Base-by-base conservation (phyloP, 2,329 filamentous ascomycete genomes). In the Diaporthe eres region DNA sequence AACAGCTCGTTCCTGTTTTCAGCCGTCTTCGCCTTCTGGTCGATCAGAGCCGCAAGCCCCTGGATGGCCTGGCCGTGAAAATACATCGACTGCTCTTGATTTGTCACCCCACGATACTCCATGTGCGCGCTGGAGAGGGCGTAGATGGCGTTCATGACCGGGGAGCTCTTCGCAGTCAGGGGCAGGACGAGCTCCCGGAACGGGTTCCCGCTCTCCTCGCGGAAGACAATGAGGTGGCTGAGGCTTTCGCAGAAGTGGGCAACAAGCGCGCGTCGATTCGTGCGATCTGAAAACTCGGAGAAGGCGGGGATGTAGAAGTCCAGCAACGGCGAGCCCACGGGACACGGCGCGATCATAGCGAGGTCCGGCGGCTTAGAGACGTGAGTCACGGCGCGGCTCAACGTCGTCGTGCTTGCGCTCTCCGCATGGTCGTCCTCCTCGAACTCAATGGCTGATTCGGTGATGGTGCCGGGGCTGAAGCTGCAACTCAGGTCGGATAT, bases 61-160 rank as follows among this genome's bases (percentile, higher is more conserved):
- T 90, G 88, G 34, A 92, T 88, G 15, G 91, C 90, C 79, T 87
- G 86, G 76, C 89, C 91, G 77, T 92, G 91, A 77, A 92, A 92
- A 76, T 87, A 87, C 1, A 91, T 82, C 49, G 90, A 91, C 78
- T 88, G 89, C 78, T 92, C 90, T 28, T 84, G 81, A 31, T 87
- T 88, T 37, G 87, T 83, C 8, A 90, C 84, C 2, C 89, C 89
- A 37, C 90, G 85, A 67, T 90, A 95, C 78, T 96, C 94, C 75
- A 97, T 86, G 82, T 98, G 97, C 75, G 95, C 96, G 74, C 94
- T 94, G 0, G 95, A 91, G 10, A 98, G 86, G 0, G 95, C 95
- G 75, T 94, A 95, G 76, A 98, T 93, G 13, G 95, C 95, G 81
- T 97, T 95, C 82, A 94, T 94, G 5, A 98, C 88, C 1, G 90